Evolutionary conservation across 805 yeast genomes (phyloP).

Genomic region (Wickerhamiella sergipiensis): DNA sequence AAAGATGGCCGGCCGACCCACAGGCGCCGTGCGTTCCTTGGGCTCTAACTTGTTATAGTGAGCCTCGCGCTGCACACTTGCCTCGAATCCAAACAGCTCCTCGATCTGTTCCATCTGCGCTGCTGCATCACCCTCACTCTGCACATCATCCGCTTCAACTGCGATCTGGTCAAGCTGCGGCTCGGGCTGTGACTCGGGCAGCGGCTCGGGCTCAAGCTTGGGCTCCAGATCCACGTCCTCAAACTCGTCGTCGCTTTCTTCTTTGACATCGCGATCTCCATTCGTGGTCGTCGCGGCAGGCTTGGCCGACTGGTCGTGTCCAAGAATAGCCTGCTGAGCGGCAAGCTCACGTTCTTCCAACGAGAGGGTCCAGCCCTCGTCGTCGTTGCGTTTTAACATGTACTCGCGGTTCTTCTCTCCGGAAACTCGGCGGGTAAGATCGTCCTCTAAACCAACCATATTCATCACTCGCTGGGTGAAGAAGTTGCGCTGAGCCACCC

Average conservation of each 20-base stretch:
- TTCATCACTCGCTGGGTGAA: slow-evolving; percentile 79
- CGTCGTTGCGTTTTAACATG: slow-evolving; percentile 56
- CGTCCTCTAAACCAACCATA: slow-evolving; percentile 60
- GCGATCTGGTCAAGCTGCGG: too few relatives aligned
- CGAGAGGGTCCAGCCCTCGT: slow-evolving; percentile 73
- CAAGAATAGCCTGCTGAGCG: slow-evolving; percentile 2
- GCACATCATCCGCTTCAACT: too few relatives aligned
- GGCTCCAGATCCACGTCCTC: slow-evolving; percentile 45
- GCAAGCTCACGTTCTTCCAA: slow-evolving; percentile 34
- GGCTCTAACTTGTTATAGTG: not conserved
- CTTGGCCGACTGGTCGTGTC: slow-evolving; percentile 16
- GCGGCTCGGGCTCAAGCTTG: not conserved
- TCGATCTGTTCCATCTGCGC: not conserved
- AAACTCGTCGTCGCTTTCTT: slow-evolving; percentile 44
- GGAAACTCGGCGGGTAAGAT: slow-evolving; percentile 46
- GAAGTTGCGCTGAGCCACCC: slow-evolving; percentile 83
- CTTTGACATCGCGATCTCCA: slow-evolving; percentile 22
- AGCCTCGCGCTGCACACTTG: slow-evolving; percentile 14
- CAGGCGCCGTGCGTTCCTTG: not conserved
- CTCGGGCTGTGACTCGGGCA: not conserved
- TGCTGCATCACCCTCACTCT: too few relatives aligned
- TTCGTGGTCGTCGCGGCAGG: too few relatives aligned
- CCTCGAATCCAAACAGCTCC: slow-evolving; percentile 17
- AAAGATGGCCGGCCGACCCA: not conserved
- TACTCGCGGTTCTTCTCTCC: slow-evolving; percentile 73